phyloP scores from a whole-genome alignment of 2,329 filamentous ascomycete species.

The Beauveria scarabaeidicola region DNA sequence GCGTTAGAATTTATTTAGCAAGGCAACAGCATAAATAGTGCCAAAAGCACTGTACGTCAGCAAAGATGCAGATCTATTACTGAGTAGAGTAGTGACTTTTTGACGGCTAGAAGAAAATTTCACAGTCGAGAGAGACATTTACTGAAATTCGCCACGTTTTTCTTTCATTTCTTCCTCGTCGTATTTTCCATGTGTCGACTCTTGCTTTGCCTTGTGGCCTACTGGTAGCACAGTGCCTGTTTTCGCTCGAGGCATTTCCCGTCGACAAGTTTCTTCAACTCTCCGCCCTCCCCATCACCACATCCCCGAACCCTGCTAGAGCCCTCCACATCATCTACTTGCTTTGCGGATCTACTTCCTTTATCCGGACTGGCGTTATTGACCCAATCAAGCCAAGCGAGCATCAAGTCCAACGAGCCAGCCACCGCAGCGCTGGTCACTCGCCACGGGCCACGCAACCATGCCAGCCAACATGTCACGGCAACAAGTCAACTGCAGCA shows the following conservation, averaged over 20 bases:
- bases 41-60: not conserved
- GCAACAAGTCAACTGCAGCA: too few relatives aligned
- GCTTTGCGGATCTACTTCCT: not conserved
- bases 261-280: too few relatives aligned
- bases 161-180: too few relatives aligned
- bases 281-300: not conserved
- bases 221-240: too few relatives aligned
- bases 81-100: too few relatives aligned
- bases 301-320: slow-evolving; percentile 8
- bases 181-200: too few relatives aligned
- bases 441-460: not conserved
- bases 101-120: too few relatives aligned
- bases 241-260: too few relatives aligned
- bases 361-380: not conserved
- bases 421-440: not conserved
- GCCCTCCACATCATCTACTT: slow-evolving; percentile 6
- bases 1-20: not conserved
- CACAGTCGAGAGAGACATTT: not conserved
- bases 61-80: too few relatives aligned
- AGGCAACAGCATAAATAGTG: not conserved
- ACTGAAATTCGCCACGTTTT: too few relatives aligned
- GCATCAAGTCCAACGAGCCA: not conserved
- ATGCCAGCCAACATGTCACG: not conserved
- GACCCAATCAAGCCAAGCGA: not conserved
- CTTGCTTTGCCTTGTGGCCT: too few relatives aligned